phyloP scores from a whole-genome alignment of 176 grass and related monocot genomes.

The Eremochloa ophiuroides region DNA sequence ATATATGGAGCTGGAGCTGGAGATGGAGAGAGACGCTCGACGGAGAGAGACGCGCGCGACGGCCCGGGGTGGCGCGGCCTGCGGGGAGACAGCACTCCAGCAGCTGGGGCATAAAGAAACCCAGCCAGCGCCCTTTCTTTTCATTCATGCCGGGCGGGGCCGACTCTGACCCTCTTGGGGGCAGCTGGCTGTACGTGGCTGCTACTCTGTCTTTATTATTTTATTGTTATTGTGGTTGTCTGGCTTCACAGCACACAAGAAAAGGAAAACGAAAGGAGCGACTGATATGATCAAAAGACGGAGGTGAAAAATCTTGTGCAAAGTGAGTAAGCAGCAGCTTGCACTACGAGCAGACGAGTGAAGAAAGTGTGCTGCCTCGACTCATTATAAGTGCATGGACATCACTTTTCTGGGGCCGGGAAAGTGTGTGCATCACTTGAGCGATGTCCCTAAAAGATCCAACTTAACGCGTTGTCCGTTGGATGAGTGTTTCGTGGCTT shows the following conservation, averaged over 20 bases:
- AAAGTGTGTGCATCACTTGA: conserved; percentile 8
- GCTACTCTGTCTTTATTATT: neutral
- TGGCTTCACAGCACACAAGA: neutral
- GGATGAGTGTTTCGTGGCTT: neutral
- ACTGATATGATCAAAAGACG: neutral
- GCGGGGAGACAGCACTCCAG: conserved; percentile 33
- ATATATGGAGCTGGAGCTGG: conserved; percentile 34
- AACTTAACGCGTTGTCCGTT: neutral
- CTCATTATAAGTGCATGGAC: neutral
- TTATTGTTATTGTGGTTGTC: neutral
- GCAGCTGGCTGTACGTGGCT: neutral
- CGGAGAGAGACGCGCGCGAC: neutral
- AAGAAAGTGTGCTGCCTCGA: neutral
- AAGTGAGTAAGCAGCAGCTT: neutral
- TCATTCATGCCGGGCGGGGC: neutral
- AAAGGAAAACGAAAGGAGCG: neutral
- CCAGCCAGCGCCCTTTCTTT: conserved; percentile 1
- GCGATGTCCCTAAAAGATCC: neutral
- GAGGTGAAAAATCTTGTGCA: conserved; percentile 6
- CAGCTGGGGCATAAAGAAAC: conserved; percentile 47
- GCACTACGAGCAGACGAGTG: neutral
- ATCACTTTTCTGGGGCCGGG: neutral
- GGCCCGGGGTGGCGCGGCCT: too few relatives aligned
- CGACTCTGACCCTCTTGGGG: too few relatives aligned
- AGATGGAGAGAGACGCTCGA: too few relatives aligned